These are phyloP conservation scores for Neurospora sp. DNA, from an alignment of 495 filamentous ascomycete genomes.

Conservation along the genomic window DNA sequence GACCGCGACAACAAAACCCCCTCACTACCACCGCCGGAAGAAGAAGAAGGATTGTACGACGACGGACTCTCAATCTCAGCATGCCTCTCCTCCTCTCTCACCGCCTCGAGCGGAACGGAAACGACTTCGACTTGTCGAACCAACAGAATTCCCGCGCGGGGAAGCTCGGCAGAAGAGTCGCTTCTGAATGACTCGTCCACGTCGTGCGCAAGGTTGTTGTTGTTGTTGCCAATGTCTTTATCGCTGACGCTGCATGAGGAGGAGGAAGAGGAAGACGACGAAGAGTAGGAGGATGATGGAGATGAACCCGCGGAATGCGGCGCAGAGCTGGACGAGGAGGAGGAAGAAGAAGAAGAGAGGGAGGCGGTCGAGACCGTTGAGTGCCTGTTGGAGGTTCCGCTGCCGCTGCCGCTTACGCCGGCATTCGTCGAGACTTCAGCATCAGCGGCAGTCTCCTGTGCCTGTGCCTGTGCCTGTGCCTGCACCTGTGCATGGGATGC, in stretches of 20 bases:
- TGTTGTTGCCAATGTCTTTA: neutral
- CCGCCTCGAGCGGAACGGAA: neutral
- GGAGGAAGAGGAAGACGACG: neutral
- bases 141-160: neutral
- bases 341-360: neutral
- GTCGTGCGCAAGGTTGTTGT: neutral
- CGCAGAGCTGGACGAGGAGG: neutral
- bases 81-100: neutral
- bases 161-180: neutral
- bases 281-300: neutral
- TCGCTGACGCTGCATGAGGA: neutral
- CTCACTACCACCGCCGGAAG: neutral
- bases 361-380: neutral
- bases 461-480: neutral
- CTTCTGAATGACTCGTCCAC: neutral
- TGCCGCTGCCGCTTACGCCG: neutral
- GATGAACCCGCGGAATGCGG: neutral
- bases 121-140: neutral
- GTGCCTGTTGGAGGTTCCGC: neutral
- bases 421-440: neutral
- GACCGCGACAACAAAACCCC: neutral
- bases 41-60: neutral
- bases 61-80: neutral
- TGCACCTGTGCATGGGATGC: neutral
- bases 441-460: neutral